These are phyloP conservation scores for Crotalaria pallida DNA, from an alignment of 306 rosid species.

Conservation along the genomic window DNA sequence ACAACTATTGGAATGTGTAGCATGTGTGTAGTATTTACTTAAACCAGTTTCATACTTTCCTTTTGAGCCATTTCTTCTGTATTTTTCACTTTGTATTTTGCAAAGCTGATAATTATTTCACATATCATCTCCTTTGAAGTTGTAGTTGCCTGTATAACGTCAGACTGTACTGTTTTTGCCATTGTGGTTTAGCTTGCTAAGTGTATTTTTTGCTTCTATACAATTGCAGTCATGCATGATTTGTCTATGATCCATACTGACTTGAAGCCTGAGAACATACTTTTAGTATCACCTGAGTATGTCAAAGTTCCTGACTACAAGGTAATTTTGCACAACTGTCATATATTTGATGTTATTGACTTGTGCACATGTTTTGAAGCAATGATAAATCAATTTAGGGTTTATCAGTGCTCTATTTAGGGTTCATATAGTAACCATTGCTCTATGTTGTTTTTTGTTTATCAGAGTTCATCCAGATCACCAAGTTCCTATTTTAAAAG, in stretches of 20 bases:
- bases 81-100: neutral
- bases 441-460: too few relatives aligned
- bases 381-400: too few relatives aligned
- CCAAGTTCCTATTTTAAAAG: constrained; percentile 71
- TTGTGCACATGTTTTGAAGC: too few relatives aligned
- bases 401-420: too few relatives aligned
- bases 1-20: constrained; percentile 99
- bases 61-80: constrained; percentile 10
- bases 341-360: too few relatives aligned
- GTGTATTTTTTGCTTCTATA: neutral
- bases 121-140: neutral
- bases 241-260: constrained; percentile 80
- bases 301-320: constrained; percentile 72
- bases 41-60: constrained; percentile 36
- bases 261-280: constrained; percentile 89
- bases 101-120: neutral
- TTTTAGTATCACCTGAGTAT: constrained; percentile 65
- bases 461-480: constrained; percentile 70
- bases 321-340: constrained; percentile 8
- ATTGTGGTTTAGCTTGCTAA: neutral
- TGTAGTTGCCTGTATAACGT: neutral
- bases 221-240: constrained; percentile 87
- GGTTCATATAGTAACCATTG: too few relatives aligned
- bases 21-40: constrained; percentile 96
- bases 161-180: neutral